These are phyloP conservation scores for Flaveria bidentis DNA, from an alignment of 129 eudicot species.

Conservation along the genomic window DNA sequence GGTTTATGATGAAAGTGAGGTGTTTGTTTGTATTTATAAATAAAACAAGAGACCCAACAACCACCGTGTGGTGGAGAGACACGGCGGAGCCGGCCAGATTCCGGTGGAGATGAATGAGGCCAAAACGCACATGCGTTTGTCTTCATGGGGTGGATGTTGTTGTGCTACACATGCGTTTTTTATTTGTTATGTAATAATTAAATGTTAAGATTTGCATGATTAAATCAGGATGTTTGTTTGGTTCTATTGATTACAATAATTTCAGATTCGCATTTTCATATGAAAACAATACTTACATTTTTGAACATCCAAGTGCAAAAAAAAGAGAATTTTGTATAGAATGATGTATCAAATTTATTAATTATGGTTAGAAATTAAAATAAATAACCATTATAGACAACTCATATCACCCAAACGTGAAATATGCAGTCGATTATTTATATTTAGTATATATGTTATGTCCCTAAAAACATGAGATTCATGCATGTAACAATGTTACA, in stretches of 20 bases:
- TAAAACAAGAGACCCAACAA: not conserved
- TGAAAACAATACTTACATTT: not conserved
- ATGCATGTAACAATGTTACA: too few species aligned
- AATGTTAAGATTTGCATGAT: conserved; percentile 25
- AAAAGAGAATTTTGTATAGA: not conserved
- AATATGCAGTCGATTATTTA: too few species aligned
- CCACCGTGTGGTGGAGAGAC: conserved; percentile 18
- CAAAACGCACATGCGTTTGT: conserved; percentile 44
- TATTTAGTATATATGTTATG: too few species aligned
- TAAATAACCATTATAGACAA: too few species aligned
- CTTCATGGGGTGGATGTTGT: conserved; percentile 35
- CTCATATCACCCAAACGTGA: too few species aligned
- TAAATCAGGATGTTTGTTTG: conserved; percentile 31
- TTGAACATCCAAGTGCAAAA: not conserved
- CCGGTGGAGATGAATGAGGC: conserved; percentile 25
- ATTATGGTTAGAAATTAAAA: too few species aligned
- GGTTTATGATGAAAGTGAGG: conserved; percentile 2
- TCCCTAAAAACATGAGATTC: too few species aligned
- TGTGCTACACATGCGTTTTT: conserved; percentile 27
- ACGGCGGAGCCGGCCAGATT: conserved; percentile 37
- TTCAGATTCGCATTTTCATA: not conserved
- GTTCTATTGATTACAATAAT: conserved; percentile 19
- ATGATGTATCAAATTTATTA: not conserved
- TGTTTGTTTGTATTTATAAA: conserved; percentile 34
- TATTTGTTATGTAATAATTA: conserved; percentile 1